Percentiles rank a stretch among this genome's conserved stretches.
phyloP scores from a whole-genome alignment of 345 rosid genomes.

The Geranium rotundifolium region DNA sequence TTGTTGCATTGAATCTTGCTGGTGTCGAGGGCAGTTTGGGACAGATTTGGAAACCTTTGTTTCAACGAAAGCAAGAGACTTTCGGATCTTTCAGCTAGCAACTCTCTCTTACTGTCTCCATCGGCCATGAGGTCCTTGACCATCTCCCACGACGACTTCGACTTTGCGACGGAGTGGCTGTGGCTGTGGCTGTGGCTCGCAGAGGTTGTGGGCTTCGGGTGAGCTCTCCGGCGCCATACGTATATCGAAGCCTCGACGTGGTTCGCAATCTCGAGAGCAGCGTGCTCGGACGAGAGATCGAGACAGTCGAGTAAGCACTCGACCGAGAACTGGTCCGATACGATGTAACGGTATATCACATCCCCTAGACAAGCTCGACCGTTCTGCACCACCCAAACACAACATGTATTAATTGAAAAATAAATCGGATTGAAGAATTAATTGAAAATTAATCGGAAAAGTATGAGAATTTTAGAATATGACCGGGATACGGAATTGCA shows the following conservation, averaged over 20 bases:
- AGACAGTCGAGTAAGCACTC: conserved; percentile 11
- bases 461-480: no score
- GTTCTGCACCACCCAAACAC: not conserved
- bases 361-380: conserved; percentile 14
- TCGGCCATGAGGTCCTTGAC: conserved; percentile 13
- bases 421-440: no score
- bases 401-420: no score
- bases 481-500: no score
- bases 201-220: no score
- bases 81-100: conserved; percentile 15
- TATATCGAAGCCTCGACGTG: conserved; percentile 16
- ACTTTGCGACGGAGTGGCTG: conserved; percentile 4
- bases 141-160: conserved; percentile 16
- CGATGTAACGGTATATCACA: conserved; percentile 7
- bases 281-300: conserved; percentile 9
- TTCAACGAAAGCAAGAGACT: conserved; percentile 14
- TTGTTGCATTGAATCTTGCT: conserved; percentile 19
- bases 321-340: conserved; percentile 9
- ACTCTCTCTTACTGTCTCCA: conserved; percentile 9
- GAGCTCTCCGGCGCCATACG: conserved; percentile 15
- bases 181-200: no score
- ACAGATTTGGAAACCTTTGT: conserved; percentile 16
- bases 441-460: no score
- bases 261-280: conserved; percentile 15
- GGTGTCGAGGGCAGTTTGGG: conserved; percentile 16